These are phyloP conservation scores for Tetradesmus obliquus DNA, from an alignment of 139 green algal species.

Conservation along the genomic window DNA sequence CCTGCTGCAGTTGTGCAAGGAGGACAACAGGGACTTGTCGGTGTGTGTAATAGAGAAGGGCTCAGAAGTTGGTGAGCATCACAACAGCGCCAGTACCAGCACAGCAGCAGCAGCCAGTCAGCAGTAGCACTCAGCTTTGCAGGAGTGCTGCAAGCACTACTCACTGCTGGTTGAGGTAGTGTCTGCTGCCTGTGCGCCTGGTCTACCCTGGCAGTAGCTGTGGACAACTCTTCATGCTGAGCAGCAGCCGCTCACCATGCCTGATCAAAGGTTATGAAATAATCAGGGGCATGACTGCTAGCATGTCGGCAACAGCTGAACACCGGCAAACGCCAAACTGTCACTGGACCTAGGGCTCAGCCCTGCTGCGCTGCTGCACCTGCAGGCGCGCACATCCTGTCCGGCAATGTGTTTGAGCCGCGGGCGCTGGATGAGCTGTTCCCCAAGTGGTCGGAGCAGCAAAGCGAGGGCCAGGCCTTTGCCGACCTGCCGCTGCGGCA, in stretches of 20 bases:
- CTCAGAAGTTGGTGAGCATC: constrained; percentile 75
- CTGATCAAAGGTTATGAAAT: too few species aligned
- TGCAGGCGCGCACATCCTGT: constrained; percentile 86
- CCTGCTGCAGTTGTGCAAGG: constrained; percentile 66
- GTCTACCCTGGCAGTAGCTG: background rate
- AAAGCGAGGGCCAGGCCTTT: constrained; percentile 29
- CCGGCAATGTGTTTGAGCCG: constrained; percentile 92
- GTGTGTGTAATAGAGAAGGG: constrained; percentile 97
- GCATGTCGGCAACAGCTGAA: background rate
- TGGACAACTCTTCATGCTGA: background rate
- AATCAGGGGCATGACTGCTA: background rate
- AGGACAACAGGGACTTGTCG: constrained; percentile 76
- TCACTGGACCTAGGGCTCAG: too few species aligned
- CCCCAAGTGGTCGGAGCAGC: constrained; percentile 80
- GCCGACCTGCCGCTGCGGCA: constrained; percentile 22
- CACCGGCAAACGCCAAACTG: too few species aligned
- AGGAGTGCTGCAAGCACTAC: background rate
- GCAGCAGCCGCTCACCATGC: background rate
- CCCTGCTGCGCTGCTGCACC: background rate
- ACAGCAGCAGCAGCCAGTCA: background rate
- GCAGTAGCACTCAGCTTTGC: background rate
- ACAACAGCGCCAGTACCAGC: background rate
- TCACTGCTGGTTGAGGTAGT: background rate
- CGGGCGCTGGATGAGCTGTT: constrained; percentile 89
- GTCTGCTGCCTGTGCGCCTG: background rate